Conservation (phyloP, 495 filamentous ascomycete species). For the Pyrenula massariospora region DNA sequence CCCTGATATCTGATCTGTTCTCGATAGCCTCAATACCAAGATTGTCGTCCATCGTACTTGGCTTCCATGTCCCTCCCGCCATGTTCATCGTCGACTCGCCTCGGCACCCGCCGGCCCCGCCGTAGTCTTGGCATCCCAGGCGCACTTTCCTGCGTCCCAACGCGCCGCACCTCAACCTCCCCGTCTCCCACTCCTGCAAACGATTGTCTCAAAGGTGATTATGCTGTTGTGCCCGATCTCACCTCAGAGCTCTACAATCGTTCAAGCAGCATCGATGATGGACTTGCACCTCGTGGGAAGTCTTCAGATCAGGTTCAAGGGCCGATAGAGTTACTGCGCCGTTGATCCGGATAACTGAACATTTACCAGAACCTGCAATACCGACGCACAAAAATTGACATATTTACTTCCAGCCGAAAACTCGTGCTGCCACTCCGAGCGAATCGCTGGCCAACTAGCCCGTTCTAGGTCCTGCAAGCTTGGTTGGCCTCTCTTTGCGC, state of each 20-base stretch:
- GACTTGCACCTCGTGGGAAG: slow-evolving; percentile 7
- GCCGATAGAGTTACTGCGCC: slow-evolving; percentile 9
- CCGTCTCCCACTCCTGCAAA: too few relatives aligned
- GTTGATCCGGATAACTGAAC: neutral
- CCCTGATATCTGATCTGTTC: too few relatives aligned
- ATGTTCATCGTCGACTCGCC: too few relatives aligned
- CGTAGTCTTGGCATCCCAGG: too few relatives aligned
- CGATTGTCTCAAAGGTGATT: too few relatives aligned
- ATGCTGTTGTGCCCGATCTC: slow-evolving; percentile 1
- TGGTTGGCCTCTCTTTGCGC: neutral
- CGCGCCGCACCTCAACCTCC: too few relatives aligned
- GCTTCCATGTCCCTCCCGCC: too few relatives aligned
- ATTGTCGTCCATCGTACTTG: too few relatives aligned
- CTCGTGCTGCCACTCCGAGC: neutral
- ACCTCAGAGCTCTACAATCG: neutral
- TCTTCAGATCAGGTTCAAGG: slow-evolving; percentile 5
- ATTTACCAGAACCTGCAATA: neutral
- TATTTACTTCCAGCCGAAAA: neutral
- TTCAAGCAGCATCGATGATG: slow-evolving; percentile 5
- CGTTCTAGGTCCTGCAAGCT: neutral
- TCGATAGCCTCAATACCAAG: too few relatives aligned
- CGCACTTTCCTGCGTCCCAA: too few relatives aligned
- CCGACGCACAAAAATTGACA: neutral
- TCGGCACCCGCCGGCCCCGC: too few relatives aligned
- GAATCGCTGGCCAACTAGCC: neutral